Conservation (phyloP, 495 filamentous ascomycete species). For the Tuber magnatum region DNA sequence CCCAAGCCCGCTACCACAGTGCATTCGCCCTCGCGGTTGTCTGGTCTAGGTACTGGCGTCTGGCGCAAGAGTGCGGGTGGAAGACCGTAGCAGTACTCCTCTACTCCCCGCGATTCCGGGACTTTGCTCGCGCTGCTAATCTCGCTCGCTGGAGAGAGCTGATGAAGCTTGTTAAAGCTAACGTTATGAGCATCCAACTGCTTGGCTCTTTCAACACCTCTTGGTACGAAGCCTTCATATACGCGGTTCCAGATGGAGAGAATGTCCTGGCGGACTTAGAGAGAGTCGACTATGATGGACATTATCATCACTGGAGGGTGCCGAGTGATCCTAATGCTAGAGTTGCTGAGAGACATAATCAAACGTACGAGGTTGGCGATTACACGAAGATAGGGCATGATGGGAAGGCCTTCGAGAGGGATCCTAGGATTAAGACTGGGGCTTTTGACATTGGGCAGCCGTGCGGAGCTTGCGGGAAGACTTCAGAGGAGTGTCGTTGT, state of each 20-base stretch:
- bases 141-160: conserved; percentile 7
- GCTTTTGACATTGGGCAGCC: not conserved
- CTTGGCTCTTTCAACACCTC: conserved; percentile 17
- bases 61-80: conserved; percentile 10
- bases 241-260: conserved; percentile 1
- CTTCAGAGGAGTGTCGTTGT: conserved; percentile 7
- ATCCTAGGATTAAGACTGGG: conserved; percentile 8
- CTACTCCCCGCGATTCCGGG: conserved; percentile 18
- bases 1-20: not conserved
- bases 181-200: conserved; percentile 20
- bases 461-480: conserved; percentile 14
- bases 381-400: conserved; percentile 4
- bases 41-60: conserved; percentile 21
- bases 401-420: not conserved
- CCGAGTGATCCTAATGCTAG: not conserved
- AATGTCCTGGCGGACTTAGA: not conserved
- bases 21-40: conserved; percentile 1
- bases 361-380: conserved; percentile 19
- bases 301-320: conserved; percentile 23
- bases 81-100: conserved; percentile 13
- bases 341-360: not conserved
- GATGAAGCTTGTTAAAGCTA: not conserved
- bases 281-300: conserved; percentile 1
- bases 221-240: conserved; percentile 8
- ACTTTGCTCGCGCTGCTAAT: not conserved